These are phyloP conservation scores for Trichophyton benhamiae DNA, from an alignment of 2,329 filamentous ascomycete genomes.

Conservation along the genomic window DNA sequence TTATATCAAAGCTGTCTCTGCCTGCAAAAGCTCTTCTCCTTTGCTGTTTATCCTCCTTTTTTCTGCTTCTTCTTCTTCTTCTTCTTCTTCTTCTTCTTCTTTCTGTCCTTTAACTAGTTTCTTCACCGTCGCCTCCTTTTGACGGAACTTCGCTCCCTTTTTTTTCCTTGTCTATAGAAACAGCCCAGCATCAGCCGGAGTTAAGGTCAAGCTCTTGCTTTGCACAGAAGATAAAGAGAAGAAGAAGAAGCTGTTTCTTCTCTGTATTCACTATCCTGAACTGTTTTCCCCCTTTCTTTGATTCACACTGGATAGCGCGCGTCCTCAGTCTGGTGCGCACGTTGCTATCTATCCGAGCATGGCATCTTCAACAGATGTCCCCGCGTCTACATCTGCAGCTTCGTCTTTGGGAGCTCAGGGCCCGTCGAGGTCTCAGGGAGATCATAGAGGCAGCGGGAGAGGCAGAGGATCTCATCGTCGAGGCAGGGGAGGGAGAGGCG, in stretches of 20 bases:
- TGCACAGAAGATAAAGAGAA: background rate
- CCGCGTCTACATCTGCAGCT: background rate
- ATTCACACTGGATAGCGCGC: background rate
- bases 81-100: background rate
- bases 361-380: background rate
- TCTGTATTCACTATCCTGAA: too few relatives aligned
- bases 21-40: too few relatives aligned
- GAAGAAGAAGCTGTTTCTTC: background rate
- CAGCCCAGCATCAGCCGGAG: background rate
- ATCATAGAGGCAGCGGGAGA: constrained; percentile 3
- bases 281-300: background rate
- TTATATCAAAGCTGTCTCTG: too few relatives aligned
- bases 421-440: background rate
- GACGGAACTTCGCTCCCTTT: background rate
- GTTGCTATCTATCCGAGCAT: background rate
- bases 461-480: background rate
- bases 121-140: background rate
- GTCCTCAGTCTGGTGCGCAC: background rate
- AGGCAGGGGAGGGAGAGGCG: background rate
- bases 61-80: background rate
- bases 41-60: background rate
- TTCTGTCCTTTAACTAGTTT: background rate
- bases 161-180: background rate
- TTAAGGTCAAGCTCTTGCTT: background rate
- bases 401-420: background rate